Evolutionary conservation across 129 eudicot species (phyloP).

Genomic region (Ambrosia artemisiifolia): DNA sequence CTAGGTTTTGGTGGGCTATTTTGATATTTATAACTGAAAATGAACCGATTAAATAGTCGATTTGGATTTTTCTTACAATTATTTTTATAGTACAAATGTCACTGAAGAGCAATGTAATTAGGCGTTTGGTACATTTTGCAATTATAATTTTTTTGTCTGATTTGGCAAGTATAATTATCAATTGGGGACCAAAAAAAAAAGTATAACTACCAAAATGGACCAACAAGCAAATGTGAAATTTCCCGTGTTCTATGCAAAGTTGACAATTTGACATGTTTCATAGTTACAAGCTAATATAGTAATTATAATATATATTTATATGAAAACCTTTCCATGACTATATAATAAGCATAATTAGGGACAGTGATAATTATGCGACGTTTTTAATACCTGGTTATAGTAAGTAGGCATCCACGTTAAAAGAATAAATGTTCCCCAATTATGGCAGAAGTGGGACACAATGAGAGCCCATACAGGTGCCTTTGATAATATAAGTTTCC

Average conservation of each 20-base stretch:
- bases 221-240: background rate
- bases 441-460: constrained; percentile 93
- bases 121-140: background rate
- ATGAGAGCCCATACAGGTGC: constrained; percentile 99
- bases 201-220: background rate
- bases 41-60: background rate
- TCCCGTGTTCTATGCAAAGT: background rate
- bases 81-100: background rate
- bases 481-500: constrained; percentile 87
- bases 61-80: no score
- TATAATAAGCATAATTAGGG: background rate
- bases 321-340: background rate
- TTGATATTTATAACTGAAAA: background rate
- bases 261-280: no score
- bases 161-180: background rate
- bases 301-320: background rate
- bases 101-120: background rate
- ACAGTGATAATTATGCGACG: background rate
- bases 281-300: background rate
- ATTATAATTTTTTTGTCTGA: background rate
- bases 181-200: background rate
- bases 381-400: constrained; percentile 75
- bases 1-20: no score
- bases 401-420: constrained; percentile 99
- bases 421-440: constrained; percentile 98